Percentiles rank a stretch among this genome's conserved stretches.
phyloP scores from a whole-genome alignment of 2,329 filamentous ascomycete species.

The Lachnellula arida region DNA sequence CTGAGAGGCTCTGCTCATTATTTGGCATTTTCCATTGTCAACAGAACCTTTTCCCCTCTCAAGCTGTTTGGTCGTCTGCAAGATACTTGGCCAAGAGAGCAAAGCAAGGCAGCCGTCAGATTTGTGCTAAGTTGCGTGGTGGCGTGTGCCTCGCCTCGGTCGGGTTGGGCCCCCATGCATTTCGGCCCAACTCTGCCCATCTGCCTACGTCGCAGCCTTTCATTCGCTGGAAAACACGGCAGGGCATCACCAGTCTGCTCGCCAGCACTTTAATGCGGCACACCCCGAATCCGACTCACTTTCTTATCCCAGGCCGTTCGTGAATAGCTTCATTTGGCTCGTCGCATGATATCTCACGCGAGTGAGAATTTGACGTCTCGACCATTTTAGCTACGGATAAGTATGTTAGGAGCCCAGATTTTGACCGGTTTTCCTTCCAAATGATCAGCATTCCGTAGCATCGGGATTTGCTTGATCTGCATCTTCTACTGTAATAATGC shows the following conservation, averaged over 20 bases:
- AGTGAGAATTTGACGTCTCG: background rate
- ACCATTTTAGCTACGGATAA: background rate
- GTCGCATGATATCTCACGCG: background rate
- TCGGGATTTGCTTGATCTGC: background rate
- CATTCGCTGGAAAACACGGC: constrained; percentile 17
- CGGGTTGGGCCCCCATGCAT: constrained; percentile 45
- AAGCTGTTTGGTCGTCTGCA: background rate
- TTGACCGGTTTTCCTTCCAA: background rate
- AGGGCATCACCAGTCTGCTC: constrained; percentile 6
- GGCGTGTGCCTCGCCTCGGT: constrained; percentile 14
- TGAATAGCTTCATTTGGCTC: background rate
- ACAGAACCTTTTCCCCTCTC: background rate
- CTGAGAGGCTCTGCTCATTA: no score
- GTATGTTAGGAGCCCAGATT: background rate
- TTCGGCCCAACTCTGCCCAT: constrained; percentile 32
- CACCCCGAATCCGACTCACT: background rate
- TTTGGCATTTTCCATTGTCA: no score
- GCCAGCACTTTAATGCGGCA: constrained; percentile 18
- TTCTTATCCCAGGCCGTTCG: background rate
- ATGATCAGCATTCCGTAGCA: background rate
- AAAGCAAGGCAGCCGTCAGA: constrained; percentile 23
- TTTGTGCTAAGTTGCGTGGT: constrained; percentile 16
- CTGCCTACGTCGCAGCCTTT: constrained; percentile 2
- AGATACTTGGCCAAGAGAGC: background rate
- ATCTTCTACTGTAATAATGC: background rate